Evolutionary conservation across 352 stramenopile species (phyloP), one percentile per base, ranked within the genome.

Genomic region (Phytopythium vexans): DNA sequence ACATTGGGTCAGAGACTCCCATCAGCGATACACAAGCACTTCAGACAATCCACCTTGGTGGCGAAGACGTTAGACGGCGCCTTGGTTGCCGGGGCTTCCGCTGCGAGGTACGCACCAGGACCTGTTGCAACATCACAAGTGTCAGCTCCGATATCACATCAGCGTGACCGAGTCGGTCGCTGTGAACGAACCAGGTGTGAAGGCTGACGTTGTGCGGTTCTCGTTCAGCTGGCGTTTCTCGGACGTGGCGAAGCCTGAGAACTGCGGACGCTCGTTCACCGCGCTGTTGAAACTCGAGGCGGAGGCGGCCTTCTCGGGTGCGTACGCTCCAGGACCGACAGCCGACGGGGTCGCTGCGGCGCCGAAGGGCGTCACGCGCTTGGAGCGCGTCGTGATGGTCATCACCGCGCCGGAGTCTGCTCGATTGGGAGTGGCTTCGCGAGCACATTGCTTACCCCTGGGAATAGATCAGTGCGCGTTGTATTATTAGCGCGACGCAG

Each of bases 321-420:
- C 65, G 47, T 92, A 92, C 1, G 78, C 74, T 6, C 82, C 82
- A 9, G 82, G 78, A 11, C 78, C 81, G n/a, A 92, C 81, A 1
- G 63, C 55, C 6, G 78, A 57, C 5, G 79, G 77, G 33, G 79
- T 89, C 48, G 66, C 56, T 15, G 36, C 37, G 1, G 62, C 56
- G 36, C 60, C 76, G 54, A 89, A 89, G 38, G 74, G 48, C 21
- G 82, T 87, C 51, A 83, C 73, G 16, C 82, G 78, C 69, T 88
- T 87, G 32, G 78, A 89, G 32, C 82, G 79, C 43, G 82, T 89
- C 54, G 82, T 92, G 62, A 89, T 89, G 8, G 79, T 87, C 82
- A 89, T 89, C 39, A 27, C 21, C 21, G 21, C 21, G 21, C 21
- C 21, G 2, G 21, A 27, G 21, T 27, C 31, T 62, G 32, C 14